These are phyloP conservation scores for Phytophthora cajani DNA, from an alignment of 352 stramenopile genomes.

Conservation along the genomic window DNA sequence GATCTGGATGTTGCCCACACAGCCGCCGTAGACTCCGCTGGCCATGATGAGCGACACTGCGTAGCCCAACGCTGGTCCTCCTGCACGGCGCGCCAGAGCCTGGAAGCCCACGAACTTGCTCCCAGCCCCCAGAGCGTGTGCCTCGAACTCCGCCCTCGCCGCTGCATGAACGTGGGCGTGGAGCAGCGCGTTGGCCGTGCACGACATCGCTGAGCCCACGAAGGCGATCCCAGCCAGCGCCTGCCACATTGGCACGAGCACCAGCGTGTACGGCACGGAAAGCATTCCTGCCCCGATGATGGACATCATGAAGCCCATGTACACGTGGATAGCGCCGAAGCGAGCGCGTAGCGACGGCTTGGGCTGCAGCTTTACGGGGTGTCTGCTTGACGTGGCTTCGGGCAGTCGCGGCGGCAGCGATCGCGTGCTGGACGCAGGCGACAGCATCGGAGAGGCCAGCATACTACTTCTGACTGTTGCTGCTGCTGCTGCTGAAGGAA, in stretches of 20 bases:
- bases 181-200: conserved; percentile 61
- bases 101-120: conserved; percentile 48
- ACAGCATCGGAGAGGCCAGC: conserved; percentile 33
- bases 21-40: conserved; percentile 63
- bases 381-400: conserved; percentile 9
- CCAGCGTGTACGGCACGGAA: conserved; percentile 73
- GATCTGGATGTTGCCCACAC: conserved; percentile 72
- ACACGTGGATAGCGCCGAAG: conserved; percentile 45
- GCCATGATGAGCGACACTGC: conserved; percentile 62
- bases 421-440: conserved; percentile 29
- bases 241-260: conserved; percentile 47
- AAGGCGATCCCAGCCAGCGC: conserved; percentile 46
- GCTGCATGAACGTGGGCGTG: conserved; percentile 56
- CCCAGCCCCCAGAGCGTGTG: conserved; percentile 49
- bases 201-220: conserved; percentile 54
- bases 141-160: conserved; percentile 65
- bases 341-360: conserved; percentile 5
- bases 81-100: conserved; percentile 30
- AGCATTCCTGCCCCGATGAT: conserved; percentile 77
- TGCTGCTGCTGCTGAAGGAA: neutral
- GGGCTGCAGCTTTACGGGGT: neutral
- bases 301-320: conserved; percentile 81
- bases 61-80: conserved; percentile 47
- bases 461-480: conserved; percentile 3
- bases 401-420: conserved; percentile 30